Conservation (phyloP, 2,329 filamentous ascomycete species). For the Alternaria conjuncta region DNA sequence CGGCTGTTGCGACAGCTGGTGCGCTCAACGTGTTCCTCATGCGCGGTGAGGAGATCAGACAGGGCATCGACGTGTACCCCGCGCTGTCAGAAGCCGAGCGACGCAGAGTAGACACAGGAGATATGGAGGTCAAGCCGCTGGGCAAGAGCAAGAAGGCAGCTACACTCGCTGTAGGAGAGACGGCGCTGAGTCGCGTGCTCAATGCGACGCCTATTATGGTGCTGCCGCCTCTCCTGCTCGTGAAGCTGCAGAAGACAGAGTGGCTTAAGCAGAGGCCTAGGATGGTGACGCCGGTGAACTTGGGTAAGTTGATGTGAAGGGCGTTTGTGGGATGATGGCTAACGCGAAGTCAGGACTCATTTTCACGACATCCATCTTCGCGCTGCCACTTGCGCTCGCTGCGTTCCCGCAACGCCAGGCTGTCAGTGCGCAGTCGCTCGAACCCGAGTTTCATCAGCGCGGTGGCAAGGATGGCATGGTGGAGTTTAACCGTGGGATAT, state of each 20-base stretch:
- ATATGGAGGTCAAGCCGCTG: slow-evolving; percentile 67
- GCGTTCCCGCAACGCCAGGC: slow-evolving; percentile 92
- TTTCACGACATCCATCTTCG: slow-evolving; percentile 83
- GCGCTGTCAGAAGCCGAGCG: slow-evolving; percentile 75
- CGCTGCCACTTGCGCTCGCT: slow-evolving; percentile 85
- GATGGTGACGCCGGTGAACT: slow-evolving; percentile 80
- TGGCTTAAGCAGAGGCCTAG: slow-evolving; percentile 82
- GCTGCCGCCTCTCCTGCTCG: slow-evolving; percentile 83
- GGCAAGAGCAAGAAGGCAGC: slow-evolving; percentile 90
- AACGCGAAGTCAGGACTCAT: slow-evolving; percentile 65
- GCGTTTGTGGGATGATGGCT: slow-evolving; percentile 55
- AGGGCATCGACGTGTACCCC: slow-evolving; percentile 91
- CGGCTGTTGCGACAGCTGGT: slow-evolving; percentile 89
- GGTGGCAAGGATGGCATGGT: slow-evolving; percentile 83
- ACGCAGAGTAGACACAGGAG: slow-evolving; percentile 67
- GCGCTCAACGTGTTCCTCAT: slow-evolving; percentile 96
- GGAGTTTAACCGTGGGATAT: slow-evolving; percentile 97
- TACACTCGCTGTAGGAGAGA: slow-evolving; percentile 88
- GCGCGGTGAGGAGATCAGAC: slow-evolving; percentile 93
- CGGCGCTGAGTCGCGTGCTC: slow-evolving; percentile 86
- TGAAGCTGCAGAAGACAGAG: slow-evolving; percentile 80
- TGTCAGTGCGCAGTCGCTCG: slow-evolving; percentile 75
- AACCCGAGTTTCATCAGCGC: slow-evolving; percentile 83
- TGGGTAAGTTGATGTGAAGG: slow-evolving; percentile 65
- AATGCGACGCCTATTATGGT: slow-evolving; percentile 99